A percentile compares a stretch with the other conserved stretches of the same genome.
Evolutionary conservation across 257 asterid genomes (phyloP).

Genomic region (Petunia secreta): DNA sequence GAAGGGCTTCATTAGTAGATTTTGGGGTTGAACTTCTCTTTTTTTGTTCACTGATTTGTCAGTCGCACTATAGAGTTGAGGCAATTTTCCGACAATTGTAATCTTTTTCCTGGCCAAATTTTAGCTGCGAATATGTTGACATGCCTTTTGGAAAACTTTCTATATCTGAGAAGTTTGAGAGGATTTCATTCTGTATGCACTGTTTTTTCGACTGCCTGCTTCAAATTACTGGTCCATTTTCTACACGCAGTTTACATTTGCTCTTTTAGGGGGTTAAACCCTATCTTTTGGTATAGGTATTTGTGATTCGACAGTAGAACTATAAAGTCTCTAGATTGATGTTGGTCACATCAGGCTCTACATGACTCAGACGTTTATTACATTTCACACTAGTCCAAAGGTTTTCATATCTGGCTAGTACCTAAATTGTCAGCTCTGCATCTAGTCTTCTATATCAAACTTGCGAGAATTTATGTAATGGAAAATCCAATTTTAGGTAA

Average conservation of each 20-base stretch:
- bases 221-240: not conserved
- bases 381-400: not conserved
- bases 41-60: not conserved
- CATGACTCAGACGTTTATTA: not conserved
- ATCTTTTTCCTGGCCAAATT: not conserved
- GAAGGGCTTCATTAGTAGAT: constrained; percentile 86
- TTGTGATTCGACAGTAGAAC: not conserved
- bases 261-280: not conserved
- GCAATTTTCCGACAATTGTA: not conserved
- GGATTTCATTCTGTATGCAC: constrained; percentile 20
- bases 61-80: not conserved
- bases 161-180: constrained; percentile 29
- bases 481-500: not conserved
- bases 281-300: not conserved
- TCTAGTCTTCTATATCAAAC: not conserved
- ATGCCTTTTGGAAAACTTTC: not conserved
- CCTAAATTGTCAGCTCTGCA: not conserved
- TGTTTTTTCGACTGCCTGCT: not conserved
- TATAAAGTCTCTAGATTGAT: not conserved
- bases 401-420: not conserved
- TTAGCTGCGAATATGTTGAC: constrained; percentile 22
- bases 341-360: not conserved
- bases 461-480: not conserved
- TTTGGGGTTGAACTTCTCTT: constrained; percentile 60
- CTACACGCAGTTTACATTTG: not conserved